These are phyloP conservation scores for Candida buenavistaensis DNA, from an alignment of 1,139 yeast species.

Conservation along the genomic window DNA sequence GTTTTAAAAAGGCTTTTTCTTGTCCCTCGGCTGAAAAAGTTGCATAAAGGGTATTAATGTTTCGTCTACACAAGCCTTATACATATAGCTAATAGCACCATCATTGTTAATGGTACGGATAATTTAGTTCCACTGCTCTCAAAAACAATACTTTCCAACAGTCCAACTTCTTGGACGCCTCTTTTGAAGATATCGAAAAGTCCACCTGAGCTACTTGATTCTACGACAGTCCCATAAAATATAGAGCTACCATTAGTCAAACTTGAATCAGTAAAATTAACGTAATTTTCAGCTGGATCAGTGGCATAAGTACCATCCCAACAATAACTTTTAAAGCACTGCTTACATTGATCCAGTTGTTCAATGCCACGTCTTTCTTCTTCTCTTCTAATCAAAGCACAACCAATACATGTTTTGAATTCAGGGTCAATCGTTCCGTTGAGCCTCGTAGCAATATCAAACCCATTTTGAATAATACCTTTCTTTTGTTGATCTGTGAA, in stretches of 20 bases:
- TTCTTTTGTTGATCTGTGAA: constrained; percentile 60
- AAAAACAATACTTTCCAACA: background rate
- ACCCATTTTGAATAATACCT: constrained; percentile 73
- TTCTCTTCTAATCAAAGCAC: constrained; percentile 84
- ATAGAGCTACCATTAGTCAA: constrained; percentile 25
- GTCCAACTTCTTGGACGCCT: background rate
- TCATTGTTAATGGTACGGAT: background rate
- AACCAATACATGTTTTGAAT: constrained; percentile 79
- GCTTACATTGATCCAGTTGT: constrained; percentile 68
- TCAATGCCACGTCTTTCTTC: constrained; percentile 67
- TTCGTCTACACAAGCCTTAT: too few species aligned
- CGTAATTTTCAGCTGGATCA: constrained; percentile 10
- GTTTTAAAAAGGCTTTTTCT: too few species aligned
- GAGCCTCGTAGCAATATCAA: constrained; percentile 69
- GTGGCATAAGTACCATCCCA: constrained; percentile 61
- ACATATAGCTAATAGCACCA: too few species aligned
- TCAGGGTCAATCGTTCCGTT: constrained; percentile 72
- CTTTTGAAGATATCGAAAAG: constrained; percentile 7
- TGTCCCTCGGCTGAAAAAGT: too few species aligned
- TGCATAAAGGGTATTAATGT: too few species aligned
- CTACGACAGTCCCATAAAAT: too few species aligned
- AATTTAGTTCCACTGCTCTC: background rate
- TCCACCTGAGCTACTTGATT: constrained; percentile 2
- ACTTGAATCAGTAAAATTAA: constrained; percentile 30
- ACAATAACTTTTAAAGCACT: constrained; percentile 74